phyloP scores from a whole-genome alignment of 2,329 filamentous ascomycete species.

The Aspergillus ochraceoroseus region DNA sequence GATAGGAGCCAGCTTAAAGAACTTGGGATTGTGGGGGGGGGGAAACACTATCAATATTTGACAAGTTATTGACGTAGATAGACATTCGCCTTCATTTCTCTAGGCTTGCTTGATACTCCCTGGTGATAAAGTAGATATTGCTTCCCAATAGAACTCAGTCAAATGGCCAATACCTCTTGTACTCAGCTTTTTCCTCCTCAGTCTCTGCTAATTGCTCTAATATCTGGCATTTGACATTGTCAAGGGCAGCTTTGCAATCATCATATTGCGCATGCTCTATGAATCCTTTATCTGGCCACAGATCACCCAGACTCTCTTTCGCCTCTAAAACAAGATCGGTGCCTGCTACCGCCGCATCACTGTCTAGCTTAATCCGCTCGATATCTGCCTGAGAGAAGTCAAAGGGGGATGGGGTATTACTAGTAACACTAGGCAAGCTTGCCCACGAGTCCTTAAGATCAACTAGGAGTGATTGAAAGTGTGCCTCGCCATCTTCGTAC shows the following conservation, averaged over 20 bases:
- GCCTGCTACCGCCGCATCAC: constrained; percentile 25
- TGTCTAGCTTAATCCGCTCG: constrained; percentile 26
- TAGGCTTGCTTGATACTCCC: no score
- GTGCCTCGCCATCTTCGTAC: constrained; percentile 32
- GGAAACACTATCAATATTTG: no score
- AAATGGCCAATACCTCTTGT: constrained; percentile 29
- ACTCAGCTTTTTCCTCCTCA: constrained; percentile 27
- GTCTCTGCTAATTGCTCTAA: constrained; percentile 27
- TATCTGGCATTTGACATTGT: constrained; percentile 24
- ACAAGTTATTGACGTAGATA: no score
- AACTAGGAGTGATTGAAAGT: constrained; percentile 29
- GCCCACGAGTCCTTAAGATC: constrained; percentile 26
- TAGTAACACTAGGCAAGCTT: constrained; percentile 21
- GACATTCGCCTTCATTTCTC: no score
- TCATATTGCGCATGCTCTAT: constrained; percentile 27
- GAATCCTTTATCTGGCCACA: constrained; percentile 31
- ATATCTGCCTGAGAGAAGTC: constrained; percentile 25
- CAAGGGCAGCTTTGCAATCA: constrained; percentile 27
- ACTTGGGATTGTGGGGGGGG: no score
- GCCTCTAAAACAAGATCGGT: constrained; percentile 24
- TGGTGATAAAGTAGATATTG: no score
- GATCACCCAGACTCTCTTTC: constrained; percentile 26
- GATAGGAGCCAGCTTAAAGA: no score
- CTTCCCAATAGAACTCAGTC: constrained; percentile 25
- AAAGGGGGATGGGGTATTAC: constrained; percentile 23